A percentile compares a stretch with the other conserved stretches of the same genome.
phyloP scores from a whole-genome alignment of 106 monocot species.

The Triglochin maritima region DNA sequence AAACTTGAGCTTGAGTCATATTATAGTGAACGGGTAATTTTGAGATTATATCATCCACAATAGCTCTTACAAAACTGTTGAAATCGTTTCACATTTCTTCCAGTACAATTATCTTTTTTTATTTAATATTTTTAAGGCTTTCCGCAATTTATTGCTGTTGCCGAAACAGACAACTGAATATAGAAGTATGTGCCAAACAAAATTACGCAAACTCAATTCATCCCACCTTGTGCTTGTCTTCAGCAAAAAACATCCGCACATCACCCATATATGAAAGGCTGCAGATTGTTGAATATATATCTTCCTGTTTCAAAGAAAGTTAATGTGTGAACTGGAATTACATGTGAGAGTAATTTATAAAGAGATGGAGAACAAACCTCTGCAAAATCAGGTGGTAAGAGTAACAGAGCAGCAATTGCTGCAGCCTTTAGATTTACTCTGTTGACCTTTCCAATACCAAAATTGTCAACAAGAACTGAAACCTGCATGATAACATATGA shows the following conservation, averaged over 20 bases:
- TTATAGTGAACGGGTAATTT: too few species aligned
- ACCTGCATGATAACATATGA: slow-evolving; percentile 33
- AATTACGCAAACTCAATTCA: too few species aligned
- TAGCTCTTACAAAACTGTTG: too few species aligned
- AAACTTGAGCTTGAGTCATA: too few species aligned
- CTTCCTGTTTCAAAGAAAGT: slow-evolving; percentile 43
- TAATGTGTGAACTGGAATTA: background rate
- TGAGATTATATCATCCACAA: too few species aligned
- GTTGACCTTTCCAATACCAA: slow-evolving; percentile 72
- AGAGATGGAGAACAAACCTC: slow-evolving; percentile 35
- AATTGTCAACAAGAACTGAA: slow-evolving; percentile 63
- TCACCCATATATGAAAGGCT: slow-evolving; percentile 96
- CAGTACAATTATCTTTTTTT: too few species aligned
- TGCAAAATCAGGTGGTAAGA: slow-evolving; percentile 63
- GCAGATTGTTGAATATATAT: slow-evolving; percentile 83
- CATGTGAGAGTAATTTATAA: background rate
- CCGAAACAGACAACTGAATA: too few species aligned
- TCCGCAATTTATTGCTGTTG: too few species aligned
- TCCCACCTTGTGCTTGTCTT: slow-evolving; percentile 82
- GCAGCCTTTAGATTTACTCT: slow-evolving; percentile 72
- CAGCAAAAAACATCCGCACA: slow-evolving; percentile 90
- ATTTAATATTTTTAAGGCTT: too few species aligned
- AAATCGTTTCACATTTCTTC: too few species aligned
- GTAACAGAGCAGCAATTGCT: slow-evolving; percentile 57
- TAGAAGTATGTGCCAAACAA: too few species aligned